Evolutionary conservation across 768 basidiomycete species (phyloP).

Genomic region (Chalciporus chontae): DNA sequence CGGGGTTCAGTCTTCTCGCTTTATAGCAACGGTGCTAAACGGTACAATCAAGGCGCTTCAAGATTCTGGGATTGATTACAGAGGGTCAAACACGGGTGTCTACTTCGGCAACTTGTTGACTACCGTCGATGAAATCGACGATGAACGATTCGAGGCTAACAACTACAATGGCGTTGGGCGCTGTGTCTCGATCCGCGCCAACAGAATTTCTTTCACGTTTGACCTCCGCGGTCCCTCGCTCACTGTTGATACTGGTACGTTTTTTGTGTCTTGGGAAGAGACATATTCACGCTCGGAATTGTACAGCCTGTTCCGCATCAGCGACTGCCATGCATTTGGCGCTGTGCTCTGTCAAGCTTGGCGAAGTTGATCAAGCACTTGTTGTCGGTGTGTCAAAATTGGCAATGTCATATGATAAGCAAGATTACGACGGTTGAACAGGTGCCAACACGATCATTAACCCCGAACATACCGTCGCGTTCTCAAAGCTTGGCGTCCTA

Average conservation of each 20-base stretch:
- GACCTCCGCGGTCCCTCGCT: constrained; percentile 46
- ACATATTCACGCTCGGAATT: background rate
- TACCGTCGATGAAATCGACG: constrained; percentile 26
- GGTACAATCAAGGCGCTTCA: constrained; percentile 28
- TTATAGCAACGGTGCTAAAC: no score
- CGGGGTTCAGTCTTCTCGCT: no score
- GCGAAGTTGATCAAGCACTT: constrained; percentile 47
- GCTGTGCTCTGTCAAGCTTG: constrained; percentile 38
- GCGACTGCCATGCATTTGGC: constrained; percentile 48
- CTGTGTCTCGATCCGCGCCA: constrained; percentile 29
- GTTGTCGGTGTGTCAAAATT: constrained; percentile 23
- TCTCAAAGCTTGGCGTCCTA: constrained; percentile 32
- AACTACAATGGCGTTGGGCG: constrained; percentile 30
- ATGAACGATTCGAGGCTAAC: constrained; percentile 26
- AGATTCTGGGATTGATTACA: constrained; percentile 47
- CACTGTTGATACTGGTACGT: constrained; percentile 36
- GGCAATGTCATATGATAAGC: no score
- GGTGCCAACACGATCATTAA: constrained; percentile 27
- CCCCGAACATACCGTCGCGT: constrained; percentile 25
- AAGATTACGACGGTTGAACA: no score
- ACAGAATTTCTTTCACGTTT: constrained; percentile 34
- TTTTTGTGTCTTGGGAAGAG: background rate
- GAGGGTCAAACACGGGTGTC: constrained; percentile 40
- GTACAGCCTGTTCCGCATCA: constrained; percentile 41
- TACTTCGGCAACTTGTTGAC: constrained; percentile 35